Evolutionary conservation across 305 asterid species (phyloP).

Genomic region (Rubia balearica): DNA sequence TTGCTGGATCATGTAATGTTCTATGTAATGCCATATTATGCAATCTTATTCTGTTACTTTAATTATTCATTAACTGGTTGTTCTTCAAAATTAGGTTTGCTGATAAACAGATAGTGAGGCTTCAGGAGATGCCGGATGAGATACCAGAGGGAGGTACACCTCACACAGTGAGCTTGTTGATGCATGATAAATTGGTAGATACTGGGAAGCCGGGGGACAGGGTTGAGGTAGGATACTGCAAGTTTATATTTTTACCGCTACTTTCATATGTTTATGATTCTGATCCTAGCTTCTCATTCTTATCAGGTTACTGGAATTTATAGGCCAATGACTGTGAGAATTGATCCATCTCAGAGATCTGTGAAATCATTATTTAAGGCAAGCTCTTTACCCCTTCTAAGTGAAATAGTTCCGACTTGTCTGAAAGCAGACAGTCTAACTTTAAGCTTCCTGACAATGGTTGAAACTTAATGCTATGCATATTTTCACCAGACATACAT

Average conservation of each 20-base stretch:
- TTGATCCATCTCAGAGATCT: too few species aligned
- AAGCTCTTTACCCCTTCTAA: too few species aligned
- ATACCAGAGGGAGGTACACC: constrained; percentile 99
- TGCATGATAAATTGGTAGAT: constrained; percentile 95
- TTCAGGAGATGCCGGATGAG: constrained; percentile 98
- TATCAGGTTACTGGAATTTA: constrained; percentile 98
- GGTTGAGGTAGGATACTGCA: too few species aligned
- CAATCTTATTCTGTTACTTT: too few species aligned
- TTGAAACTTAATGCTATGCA: too few species aligned
- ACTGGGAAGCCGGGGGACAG: constrained; percentile 97
- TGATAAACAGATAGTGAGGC: constrained; percentile 93
- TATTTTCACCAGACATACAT: constrained; percentile 80
- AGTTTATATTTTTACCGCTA: too few species aligned
- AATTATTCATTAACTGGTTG: constrained; percentile 7
- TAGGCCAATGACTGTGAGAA: constrained; percentile 91
- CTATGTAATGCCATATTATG: neutral
- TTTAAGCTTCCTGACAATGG: too few species aligned
- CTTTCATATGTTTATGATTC: too few species aligned
- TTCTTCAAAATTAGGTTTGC: constrained; percentile 50
- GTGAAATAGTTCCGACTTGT: too few species aligned
- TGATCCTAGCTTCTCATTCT: too few species aligned
- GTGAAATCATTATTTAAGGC: constrained; percentile 86
- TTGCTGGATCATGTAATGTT: neutral
- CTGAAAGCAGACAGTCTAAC: constrained; percentile 10
- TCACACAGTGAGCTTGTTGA: constrained; percentile 86